Evolutionary conservation across 2,329 filamentous ascomycete species (phyloP), one percentile per base, ranked within the genome.

Genomic region (Curvularia spicifera): DNA sequence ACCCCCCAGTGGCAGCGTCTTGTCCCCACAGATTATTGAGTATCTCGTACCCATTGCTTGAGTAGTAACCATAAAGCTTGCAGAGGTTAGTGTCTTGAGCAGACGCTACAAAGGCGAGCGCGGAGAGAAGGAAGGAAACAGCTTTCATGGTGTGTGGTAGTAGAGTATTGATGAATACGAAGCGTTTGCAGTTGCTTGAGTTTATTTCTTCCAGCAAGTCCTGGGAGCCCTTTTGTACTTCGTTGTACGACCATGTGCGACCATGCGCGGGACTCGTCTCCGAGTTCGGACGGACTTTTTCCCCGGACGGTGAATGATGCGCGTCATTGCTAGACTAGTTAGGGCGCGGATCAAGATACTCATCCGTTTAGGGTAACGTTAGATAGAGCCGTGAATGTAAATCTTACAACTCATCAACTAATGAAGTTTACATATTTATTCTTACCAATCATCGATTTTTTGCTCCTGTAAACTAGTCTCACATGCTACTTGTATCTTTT

Each of bases 1-100:
- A 57, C 6, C 59, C 50, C 31, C 57, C 47, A 12, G 45, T 64
- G 3, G 63, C 63, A 13, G 59, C 31, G 18, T 51, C 47, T 51
- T 57, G 51, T 39, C 66, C 67, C 66, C 66, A 69, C 35, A 63
- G 53, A 57, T 71, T 69, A 63, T 69, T 69, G 57, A 65, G 61
- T 28, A 69, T 58, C 24, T 68, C 58, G 42, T 69, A 70, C 9
- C 66, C 62, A 33, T 65, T 67, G 48, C 62, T 56, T 4, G 63
- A 51, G 37, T 60, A 64, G 58, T 68, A 68, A 18, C 43, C 53
- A 47, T 69, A 69, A 35, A 68, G 61, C 1, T 47, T 37, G 59
- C 66, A 70, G 28, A 69, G 56, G 12, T 57, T 51, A 2, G 60
- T 51, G 18, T 56, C 47, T 15, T 56, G 47, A 35, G 53, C 53